Evolutionary conservation across 192 early-diverging fungal genomes (phyloP).

Genomic region (Geranomyces michiganensis): DNA sequence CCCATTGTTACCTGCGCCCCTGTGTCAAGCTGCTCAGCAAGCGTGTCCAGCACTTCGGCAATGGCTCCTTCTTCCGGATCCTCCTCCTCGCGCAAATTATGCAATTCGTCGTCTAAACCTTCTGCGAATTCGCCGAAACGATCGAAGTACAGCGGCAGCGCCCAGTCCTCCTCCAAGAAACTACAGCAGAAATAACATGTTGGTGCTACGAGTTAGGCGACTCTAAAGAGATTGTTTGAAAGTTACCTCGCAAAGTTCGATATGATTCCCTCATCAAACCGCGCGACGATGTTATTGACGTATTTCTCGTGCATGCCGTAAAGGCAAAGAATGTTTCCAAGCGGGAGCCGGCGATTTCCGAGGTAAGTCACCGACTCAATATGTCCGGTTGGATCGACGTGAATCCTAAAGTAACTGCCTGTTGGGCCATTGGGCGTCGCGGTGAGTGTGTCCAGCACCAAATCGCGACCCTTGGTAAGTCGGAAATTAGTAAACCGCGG

Average conservation of each 20-base stretch:
- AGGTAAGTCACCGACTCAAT: conserved; percentile 56
- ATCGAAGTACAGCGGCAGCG: conserved; percentile 57
- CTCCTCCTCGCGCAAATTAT: conserved; percentile 18
- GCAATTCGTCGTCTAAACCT: conserved; percentile 30
- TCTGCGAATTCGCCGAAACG: conserved; percentile 46
- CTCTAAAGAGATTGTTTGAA: neutral
- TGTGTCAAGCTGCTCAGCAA: conserved; percentile 33
- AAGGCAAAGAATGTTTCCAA: conserved; percentile 48
- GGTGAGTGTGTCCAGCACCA: conserved; percentile 42
- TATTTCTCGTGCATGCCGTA: conserved; percentile 59
- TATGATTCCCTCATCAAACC: conserved; percentile 63
- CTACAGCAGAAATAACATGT: conserved; percentile 26
- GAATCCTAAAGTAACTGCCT: conserved; percentile 52
- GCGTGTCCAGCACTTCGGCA: conserved; percentile 36
- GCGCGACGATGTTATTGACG: conserved; percentile 49
- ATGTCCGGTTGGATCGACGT: conserved; percentile 47
- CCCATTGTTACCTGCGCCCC: neutral
- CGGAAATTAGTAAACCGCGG: neutral
- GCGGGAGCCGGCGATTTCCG: conserved; percentile 40
- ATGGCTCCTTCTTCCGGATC: conserved; percentile 25
- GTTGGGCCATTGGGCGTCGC: neutral
- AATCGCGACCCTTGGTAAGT: conserved; percentile 46
- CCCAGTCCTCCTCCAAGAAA: conserved; percentile 57
- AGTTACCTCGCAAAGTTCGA: conserved; percentile 52
- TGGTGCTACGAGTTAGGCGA: neutral